Evolutionary conservation across 345 rosid species (phyloP), one percentile per base, ranked within the genome.

Genomic region (Viola odorata): DNA sequence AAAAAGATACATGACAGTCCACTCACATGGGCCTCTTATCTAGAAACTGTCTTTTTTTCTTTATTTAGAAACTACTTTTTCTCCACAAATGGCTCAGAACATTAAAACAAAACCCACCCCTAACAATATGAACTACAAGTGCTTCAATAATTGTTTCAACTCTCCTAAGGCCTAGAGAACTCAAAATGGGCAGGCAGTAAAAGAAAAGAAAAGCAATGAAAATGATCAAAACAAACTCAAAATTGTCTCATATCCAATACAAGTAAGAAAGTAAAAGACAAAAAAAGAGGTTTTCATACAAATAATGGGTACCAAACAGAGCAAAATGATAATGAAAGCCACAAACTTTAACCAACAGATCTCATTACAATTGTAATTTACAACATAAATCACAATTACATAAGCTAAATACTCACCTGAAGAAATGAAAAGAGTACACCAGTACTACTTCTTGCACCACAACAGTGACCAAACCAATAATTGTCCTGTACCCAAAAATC

Each of bases 391-490:
- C 32, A 23, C 32, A 23, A 23, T 23, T 23, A 23, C 1, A 23
- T 23, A 47, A 10, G 13, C 3, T 9, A 44, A 44, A 44, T 11
- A 44, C 47, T 44, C 9, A 44, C 47, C 7, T 44, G 12, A 17
- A n/a, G 9, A 57, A 40, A 52, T 49, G 58, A 37, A 66, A 5
- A 62, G 45, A 57, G 16, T 12, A 61, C 5, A 55, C n/a, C 17
- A 55, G 41, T 66, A 50, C 11, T n/a, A 10, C 42, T 37, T 47
- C 45, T 13, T 41, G 37, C 9, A 38, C 37, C n/a, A 55, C 14
- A 38, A 40, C 12, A 40, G 12, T 41, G 14, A 13, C 12, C 39
- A 37, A 38, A 49, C 56, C 72, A 65, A 57, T 10, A 61, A 67
- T 7, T 55, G 16, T 7, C 42, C 56, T 32, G 37, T 56, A 45